phyloP scores from a whole-genome alignment of 2,329 filamentous ascomycete species.

The Aspergillus ustus region DNA sequence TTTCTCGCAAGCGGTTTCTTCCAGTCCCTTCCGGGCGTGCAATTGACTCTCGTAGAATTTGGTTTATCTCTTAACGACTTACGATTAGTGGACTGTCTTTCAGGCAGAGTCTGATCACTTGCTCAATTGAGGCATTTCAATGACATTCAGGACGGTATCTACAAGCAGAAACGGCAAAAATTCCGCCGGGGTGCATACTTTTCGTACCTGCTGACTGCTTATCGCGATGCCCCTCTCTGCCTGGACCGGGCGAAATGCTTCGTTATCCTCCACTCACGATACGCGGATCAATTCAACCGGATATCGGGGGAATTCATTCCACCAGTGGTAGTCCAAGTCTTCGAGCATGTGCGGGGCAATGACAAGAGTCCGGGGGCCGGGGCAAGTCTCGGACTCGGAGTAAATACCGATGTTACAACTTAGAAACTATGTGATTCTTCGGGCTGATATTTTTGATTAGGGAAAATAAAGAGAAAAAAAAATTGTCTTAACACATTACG shows the following conservation, averaged over 20 bases:
- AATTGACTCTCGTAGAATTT: neutral
- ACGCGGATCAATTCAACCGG: conserved; percentile 8
- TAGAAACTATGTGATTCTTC: neutral
- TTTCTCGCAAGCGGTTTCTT: neutral
- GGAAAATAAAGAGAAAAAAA: neutral
- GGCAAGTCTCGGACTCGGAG: conserved; percentile 13
- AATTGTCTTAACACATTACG: conserved; percentile 24
- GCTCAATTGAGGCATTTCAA: neutral
- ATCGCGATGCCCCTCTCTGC: conserved; percentile 3
- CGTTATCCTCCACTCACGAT: conserved; percentile 2
- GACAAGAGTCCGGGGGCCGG: conserved; percentile 6
- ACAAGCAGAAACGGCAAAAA: neutral
- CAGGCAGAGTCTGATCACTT: neutral
- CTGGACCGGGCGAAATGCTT: neutral
- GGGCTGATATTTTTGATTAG: neutral
- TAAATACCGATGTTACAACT: conserved; percentile 2
- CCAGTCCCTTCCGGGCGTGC: neutral
- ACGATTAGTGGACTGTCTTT: neutral
- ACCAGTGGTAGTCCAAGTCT: conserved; percentile 24
- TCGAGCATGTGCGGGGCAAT: neutral
- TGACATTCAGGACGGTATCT: neutral
- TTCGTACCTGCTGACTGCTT: neutral
- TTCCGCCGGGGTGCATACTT: neutral
- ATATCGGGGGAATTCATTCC: conserved; percentile 24
- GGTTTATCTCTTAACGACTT: neutral